Evolutionary conservation across 805 yeast species (phyloP).

Genomic region (Barnettozyma wickerhamii): DNA sequence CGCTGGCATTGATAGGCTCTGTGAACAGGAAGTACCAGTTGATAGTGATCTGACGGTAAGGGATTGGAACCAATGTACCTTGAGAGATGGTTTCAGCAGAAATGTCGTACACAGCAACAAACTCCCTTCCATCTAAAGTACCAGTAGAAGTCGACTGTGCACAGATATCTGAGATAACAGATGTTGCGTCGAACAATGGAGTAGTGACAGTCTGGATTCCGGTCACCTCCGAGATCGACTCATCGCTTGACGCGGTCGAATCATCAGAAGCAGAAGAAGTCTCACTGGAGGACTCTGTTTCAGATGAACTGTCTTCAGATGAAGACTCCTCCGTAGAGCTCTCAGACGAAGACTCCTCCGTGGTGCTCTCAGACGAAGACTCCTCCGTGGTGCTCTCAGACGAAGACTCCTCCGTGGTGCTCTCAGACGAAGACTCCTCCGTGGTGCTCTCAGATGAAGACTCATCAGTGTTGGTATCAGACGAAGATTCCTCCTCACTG

Average conservation of each 20-base stretch:
- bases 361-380: no score
- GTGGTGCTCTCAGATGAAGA: background rate
- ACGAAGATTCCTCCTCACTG: background rate
- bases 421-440: no score
- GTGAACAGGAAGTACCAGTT: conserved; percentile 14
- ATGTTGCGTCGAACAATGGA: background rate
- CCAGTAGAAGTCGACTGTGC: conserved; percentile 3
- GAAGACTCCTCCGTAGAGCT: no score
- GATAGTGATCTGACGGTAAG: conserved; percentile 7
- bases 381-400: no score
- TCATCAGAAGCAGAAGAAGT: conserved; percentile 1
- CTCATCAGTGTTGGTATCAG: background rate
- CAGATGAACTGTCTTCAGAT: no score
- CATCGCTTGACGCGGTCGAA: background rate
- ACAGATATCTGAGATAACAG: conserved; percentile 5
- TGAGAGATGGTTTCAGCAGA: conserved; percentile 5
- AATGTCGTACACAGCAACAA: conserved; percentile 7
- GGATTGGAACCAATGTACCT: background rate
- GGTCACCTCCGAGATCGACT: background rate
- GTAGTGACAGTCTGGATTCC: background rate
- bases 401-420: no score
- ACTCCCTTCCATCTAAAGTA: conserved; percentile 7
- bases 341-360: no score
- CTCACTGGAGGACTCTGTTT: no score
- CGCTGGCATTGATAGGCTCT: conserved; percentile 10